A percentile compares a stretch with the other conserved stretches of the same genome.
These are phyloP conservation scores for Aspergillus sp. DNA, from an alignment of 2,329 filamentous ascomycete species.

Conservation along the genomic window DNA sequence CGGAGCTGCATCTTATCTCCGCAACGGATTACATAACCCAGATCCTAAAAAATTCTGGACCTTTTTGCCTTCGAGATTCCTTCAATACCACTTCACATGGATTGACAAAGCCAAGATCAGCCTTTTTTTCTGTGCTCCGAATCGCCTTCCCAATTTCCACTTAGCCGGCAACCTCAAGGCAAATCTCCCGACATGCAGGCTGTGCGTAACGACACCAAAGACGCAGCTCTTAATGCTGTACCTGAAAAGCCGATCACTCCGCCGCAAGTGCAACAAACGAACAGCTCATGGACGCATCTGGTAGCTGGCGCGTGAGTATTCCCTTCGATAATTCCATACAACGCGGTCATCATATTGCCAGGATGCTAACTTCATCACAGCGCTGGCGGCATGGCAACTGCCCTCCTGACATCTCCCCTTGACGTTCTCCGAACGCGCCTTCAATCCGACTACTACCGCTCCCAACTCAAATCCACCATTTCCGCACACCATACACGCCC, in stretches of 20 bases:
- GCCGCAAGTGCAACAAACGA: slow-evolving; percentile 9
- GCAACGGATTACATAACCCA: slow-evolving; percentile 9
- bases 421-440: slow-evolving; percentile 98
- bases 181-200: slow-evolving; percentile 9
- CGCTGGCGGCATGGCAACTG: slow-evolving; percentile 78
- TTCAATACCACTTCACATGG: slow-evolving; percentile 2
- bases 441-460: slow-evolving; percentile 91
- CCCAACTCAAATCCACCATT: slow-evolving; percentile 62
- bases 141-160: background rate
- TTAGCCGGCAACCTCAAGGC: background rate
- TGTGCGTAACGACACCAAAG: slow-evolving; percentile 10
- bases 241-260: slow-evolving; percentile 7
- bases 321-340: background rate
- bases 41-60: slow-evolving; percentile 8
- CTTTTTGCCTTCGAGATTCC: slow-evolving; percentile 6
- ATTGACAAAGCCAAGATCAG: background rate
- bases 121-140: background rate
- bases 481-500: slow-evolving; percentile 54
- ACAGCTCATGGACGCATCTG: slow-evolving; percentile 29
- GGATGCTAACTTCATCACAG: slow-evolving; percentile 14
- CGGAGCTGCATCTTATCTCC: background rate
- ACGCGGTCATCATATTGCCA: background rate
- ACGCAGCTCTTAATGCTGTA: slow-evolving; percentile 8
- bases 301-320: slow-evolving; percentile 35
- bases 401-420: slow-evolving; percentile 87